Evolutionary conservation across 2,329 filamentous ascomycete genomes (phyloP).

Genomic region (Aureobasidium namibiae): DNA sequence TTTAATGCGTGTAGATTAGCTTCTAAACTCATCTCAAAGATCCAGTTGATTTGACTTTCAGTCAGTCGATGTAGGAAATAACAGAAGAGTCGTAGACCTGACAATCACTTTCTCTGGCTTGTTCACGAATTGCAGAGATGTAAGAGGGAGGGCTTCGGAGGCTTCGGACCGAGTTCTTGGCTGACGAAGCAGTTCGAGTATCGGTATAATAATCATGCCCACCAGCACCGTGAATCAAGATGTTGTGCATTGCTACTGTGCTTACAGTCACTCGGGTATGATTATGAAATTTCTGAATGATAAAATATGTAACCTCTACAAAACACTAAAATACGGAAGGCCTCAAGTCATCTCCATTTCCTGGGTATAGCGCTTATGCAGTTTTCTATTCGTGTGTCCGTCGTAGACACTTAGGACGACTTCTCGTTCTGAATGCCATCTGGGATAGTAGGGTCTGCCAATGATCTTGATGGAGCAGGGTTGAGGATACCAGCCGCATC

Average conservation of each 20-base stretch:
- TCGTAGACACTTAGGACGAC: background rate
- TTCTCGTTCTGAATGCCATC: background rate
- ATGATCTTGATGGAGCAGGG: slow-evolving; percentile 45
- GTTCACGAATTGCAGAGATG: background rate
- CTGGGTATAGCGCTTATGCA: background rate
- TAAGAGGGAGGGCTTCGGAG: background rate
- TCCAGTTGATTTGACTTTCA: background rate
- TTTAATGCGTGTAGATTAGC: background rate
- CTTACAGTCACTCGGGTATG: background rate
- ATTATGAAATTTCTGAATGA: background rate
- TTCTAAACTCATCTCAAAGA: background rate
- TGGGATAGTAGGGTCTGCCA: slow-evolving; percentile 22
- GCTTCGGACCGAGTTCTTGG: background rate
- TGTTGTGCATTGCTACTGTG: background rate
- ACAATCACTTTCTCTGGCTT: background rate
- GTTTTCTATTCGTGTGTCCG: background rate
- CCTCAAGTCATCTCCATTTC: background rate
- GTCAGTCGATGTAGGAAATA: background rate
- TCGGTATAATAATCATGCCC: no score
- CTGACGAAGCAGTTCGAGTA: background rate
- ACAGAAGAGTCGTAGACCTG: background rate
- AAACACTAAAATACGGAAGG: background rate
- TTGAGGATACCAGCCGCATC: slow-evolving; percentile 65
- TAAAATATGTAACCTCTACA: background rate
- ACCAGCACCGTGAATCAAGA: background rate